Conservation (phyloP, 1,284 basidiomycete species). For the Austroboletus rostrupii region DNA sequence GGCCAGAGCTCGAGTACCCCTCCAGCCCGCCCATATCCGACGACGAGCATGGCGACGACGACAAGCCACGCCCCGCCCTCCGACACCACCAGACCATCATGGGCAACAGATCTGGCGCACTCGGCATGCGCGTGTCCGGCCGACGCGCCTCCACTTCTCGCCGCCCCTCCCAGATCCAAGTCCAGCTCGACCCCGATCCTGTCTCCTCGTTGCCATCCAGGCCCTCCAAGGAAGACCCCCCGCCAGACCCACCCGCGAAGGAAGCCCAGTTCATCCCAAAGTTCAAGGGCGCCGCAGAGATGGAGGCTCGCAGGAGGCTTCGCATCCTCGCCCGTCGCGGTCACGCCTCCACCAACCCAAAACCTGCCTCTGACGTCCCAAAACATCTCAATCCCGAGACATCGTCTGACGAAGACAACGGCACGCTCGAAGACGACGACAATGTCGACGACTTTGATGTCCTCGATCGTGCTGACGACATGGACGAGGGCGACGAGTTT, state of each 20-base stretch:
- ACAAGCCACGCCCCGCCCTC: constrained; percentile 41
- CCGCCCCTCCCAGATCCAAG: constrained; percentile 37
- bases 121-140: constrained; percentile 67
- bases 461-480: constrained; percentile 43
- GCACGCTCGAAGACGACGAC: constrained; percentile 39
- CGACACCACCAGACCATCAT: constrained; percentile 87
- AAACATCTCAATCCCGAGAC: constrained; percentile 43
- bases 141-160: constrained; percentile 49
- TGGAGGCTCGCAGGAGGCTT: constrained; percentile 64
- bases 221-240: constrained; percentile 31
- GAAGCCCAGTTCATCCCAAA: constrained; percentile 63
- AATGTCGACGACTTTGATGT: constrained; percentile 50
- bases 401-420: constrained; percentile 54
- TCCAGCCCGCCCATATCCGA: constrained; percentile 67
- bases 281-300: constrained; percentile 73
- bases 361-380: constrained; percentile 28
- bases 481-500: constrained; percentile 68
- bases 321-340: constrained; percentile 58
- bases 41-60: constrained; percentile 49
- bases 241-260: constrained; percentile 39
- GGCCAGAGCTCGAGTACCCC: constrained; percentile 77
- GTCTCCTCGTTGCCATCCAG: neutral
- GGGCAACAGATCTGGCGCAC: constrained; percentile 55
- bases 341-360: constrained; percentile 29
- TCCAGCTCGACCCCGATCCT: constrained; percentile 17